Conservation (phyloP, 2,329 filamentous ascomycete species). For the Chalaropsis thielavioides region DNA sequence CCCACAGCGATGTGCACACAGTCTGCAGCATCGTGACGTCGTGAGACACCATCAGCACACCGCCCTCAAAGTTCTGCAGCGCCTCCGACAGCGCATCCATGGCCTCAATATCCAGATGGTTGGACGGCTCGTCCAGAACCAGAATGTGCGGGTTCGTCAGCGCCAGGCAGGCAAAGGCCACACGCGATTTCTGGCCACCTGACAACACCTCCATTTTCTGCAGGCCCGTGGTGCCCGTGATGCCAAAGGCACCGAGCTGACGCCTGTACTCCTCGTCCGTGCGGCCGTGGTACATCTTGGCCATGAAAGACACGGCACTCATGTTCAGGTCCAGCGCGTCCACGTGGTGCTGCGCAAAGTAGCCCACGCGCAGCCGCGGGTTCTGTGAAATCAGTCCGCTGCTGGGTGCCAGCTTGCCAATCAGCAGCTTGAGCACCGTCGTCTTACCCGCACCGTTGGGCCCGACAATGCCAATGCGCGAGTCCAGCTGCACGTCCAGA, state of each 20-base stretch:
- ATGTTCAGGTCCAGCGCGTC: constrained; percentile 82
- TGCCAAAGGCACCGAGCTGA: constrained; percentile 78
- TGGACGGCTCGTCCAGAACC: constrained; percentile 94
- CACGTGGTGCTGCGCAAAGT: constrained; percentile 97
- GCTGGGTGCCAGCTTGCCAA: constrained; percentile 63
- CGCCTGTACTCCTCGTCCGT: constrained; percentile 94
- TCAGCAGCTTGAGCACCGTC: constrained; percentile 94
- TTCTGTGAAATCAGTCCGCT: constrained; percentile 77
- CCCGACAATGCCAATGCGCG: constrained; percentile 95
- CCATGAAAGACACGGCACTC: constrained; percentile 92
- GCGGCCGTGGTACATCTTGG: constrained; percentile 75
- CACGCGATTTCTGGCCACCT: constrained; percentile 95
- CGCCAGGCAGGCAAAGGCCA: constrained; percentile 92
- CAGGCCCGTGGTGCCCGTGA: constrained; percentile 87
- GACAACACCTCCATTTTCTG: constrained; percentile 92
- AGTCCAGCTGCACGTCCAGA: constrained; percentile 93
- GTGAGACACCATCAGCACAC: constrained; percentile 97
- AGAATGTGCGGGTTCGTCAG: constrained; percentile 92
- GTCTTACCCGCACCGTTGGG: constrained; percentile 99
- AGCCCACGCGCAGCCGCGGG: constrained; percentile 77
- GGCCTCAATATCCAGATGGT: constrained; percentile 96
- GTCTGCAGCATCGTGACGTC: constrained; percentile 97
- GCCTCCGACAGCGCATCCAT: constrained; percentile 91
- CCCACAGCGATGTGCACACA: constrained; percentile 89
- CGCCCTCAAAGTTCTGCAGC: constrained; percentile 74